Conservation (phyloP, 129 eudicot species). For the Kitagawia praeruptora region DNA sequence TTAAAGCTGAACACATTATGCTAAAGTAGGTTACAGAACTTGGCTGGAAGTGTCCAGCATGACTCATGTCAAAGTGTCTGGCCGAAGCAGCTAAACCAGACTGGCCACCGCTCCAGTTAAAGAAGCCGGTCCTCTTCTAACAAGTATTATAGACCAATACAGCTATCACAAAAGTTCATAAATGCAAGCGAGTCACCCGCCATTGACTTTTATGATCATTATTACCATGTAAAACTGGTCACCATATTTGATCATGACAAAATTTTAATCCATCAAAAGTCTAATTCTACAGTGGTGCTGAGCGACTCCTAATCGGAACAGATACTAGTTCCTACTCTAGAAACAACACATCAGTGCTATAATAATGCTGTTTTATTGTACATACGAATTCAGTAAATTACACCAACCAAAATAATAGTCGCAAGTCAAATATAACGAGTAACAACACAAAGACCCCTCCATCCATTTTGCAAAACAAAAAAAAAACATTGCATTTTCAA, state of each 20-base stretch:
- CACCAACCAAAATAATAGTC: not conserved
- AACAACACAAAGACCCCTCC: not conserved
- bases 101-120: no score
- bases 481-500: not conserved
- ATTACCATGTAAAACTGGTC: not conserved
- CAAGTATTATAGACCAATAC: no score
- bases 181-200: not conserved
- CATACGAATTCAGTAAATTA: not conserved
- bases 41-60: no score
- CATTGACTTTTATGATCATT: not conserved
- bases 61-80: no score
- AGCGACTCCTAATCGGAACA: not conserved
- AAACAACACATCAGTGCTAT: not conserved
- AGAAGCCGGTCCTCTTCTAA: no score
- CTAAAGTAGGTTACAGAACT: no score
- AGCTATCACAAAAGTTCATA: no score
- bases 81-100: no score
- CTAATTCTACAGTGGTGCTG: not conserved
- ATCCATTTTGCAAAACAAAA: not conserved
- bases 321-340: not conserved
- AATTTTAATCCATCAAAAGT: not conserved
- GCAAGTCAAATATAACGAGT: not conserved
- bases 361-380: not conserved
- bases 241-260: conserved; percentile 2
- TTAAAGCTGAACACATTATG: no score